These are phyloP conservation scores for Pluteus cervinus DNA, from an alignment of 768 basidiomycete species.

Conservation along the genomic window DNA sequence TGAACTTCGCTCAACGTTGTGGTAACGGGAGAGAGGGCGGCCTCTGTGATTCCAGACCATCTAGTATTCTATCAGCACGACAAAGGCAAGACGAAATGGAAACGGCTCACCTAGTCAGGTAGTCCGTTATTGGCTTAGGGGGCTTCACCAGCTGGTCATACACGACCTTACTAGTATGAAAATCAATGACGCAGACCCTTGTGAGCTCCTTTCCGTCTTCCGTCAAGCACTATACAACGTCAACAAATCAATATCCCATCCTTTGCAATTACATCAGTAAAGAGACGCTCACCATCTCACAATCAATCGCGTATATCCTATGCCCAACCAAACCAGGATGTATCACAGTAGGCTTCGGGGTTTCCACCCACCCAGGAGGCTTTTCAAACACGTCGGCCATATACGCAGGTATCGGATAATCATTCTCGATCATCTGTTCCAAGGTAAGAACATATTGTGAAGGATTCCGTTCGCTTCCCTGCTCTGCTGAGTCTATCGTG, in stretches of 20 bases:
- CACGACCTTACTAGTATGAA: constrained; percentile 58
- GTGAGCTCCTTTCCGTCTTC: constrained; percentile 88
- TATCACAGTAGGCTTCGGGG: constrained; percentile 42
- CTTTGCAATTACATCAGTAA: neutral
- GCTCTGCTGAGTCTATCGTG: constrained; percentile 40
- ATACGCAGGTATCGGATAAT: constrained; percentile 86
- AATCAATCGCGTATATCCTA: constrained; percentile 82
- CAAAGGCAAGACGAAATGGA: neutral
- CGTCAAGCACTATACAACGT: constrained; percentile 63
- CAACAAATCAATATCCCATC: constrained; percentile 3
- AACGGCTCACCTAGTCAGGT: constrained; percentile 70
- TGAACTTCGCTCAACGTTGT: constrained; percentile 82
- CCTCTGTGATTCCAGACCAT: constrained; percentile 91
- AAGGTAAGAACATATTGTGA: constrained; percentile 66
- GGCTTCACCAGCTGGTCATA: constrained; percentile 93
- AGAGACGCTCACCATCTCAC: constrained; percentile 79
- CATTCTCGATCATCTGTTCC: constrained; percentile 91
- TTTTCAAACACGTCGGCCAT: constrained; percentile 66
- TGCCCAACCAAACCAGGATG: constrained; percentile 26
- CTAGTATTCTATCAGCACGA: constrained; percentile 27
- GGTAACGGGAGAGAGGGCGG: constrained; percentile 58
- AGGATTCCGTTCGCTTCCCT: constrained; percentile 56
- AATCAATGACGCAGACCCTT: constrained; percentile 81
- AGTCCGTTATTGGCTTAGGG: constrained; percentile 76
- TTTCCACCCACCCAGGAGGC: constrained; percentile 77